Percentiles rank a stretch among this genome's conserved stretches.
Evolutionary conservation across 1,284 basidiomycete genomes (phyloP).

Genomic region (Rhodofomes roseus): DNA sequence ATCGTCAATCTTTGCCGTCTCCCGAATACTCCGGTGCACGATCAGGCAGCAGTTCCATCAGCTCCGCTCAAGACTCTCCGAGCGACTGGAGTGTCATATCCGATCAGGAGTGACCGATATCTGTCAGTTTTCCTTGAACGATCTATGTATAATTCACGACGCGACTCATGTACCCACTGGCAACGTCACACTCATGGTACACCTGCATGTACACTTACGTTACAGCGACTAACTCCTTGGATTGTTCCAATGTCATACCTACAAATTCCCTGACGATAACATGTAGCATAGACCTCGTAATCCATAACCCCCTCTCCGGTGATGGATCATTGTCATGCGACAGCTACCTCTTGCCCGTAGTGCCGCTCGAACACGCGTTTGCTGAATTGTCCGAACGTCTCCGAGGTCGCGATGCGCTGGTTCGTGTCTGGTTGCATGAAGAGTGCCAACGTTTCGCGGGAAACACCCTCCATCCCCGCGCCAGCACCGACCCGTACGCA

Average conservation of each 20-base stretch:
- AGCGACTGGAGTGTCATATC: slow-evolving; percentile 85
- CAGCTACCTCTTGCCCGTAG: slow-evolving; percentile 43
- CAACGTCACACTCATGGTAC: not conserved
- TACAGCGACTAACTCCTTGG: not conserved
- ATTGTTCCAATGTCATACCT: not conserved
- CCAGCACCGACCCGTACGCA: slow-evolving; percentile 73
- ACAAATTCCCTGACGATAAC: not conserved
- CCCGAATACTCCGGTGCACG: slow-evolving; percentile 33
- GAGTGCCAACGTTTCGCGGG: slow-evolving; percentile 83
- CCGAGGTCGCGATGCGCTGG: slow-evolving; percentile 60
- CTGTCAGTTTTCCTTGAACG: not conserved
- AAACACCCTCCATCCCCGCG: slow-evolving; percentile 46
- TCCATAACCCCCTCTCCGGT: slow-evolving; percentile 8
- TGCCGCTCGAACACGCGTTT: slow-evolving; percentile 80
- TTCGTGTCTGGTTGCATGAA: slow-evolving; percentile 92
- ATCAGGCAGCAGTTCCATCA: slow-evolving; percentile 55
- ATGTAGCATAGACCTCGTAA: not conserved
- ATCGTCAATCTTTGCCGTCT: slow-evolving; percentile 11
- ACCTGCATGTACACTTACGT: not conserved
- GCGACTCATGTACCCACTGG: not conserved
- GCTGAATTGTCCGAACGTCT: slow-evolving; percentile 88
- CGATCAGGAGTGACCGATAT: slow-evolving; percentile 52
- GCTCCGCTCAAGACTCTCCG: slow-evolving; percentile 45
- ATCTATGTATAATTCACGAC: not conserved
- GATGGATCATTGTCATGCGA: slow-evolving; percentile 16